These are phyloP conservation scores for Hyparrhenia diplandra DNA, from an alignment of 176 grass and related monocot species.

Conservation along the genomic window DNA sequence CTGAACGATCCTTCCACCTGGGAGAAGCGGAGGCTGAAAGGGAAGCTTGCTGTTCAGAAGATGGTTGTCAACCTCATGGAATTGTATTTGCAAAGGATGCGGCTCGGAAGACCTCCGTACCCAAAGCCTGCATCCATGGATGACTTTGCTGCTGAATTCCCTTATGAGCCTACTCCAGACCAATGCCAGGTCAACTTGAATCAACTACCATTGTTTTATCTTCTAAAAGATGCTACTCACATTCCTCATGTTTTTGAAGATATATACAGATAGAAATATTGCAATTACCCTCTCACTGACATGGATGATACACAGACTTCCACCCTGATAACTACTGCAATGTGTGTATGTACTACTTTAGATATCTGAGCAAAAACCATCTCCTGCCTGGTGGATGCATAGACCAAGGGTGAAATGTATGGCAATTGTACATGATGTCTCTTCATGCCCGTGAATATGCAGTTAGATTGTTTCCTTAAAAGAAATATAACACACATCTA, in stretches of 20 bases:
- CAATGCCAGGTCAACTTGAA: slow-evolving; percentile 67
- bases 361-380: too few species aligned
- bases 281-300: neutral
- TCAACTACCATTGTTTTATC: neutral
- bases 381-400: too few species aligned
- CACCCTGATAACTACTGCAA: too few species aligned
- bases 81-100: slow-evolving; percentile 84
- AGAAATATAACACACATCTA: neutral
- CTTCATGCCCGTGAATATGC: too few species aligned
- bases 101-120: slow-evolving; percentile 69
- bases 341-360: too few species aligned
- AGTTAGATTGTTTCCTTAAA: too few species aligned
- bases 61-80: slow-evolving; percentile 97
- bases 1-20: slow-evolving; percentile 69
- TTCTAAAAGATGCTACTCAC: neutral
- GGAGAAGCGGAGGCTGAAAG: slow-evolving; percentile 88
- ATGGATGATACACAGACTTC: neutral
- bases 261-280: neutral
- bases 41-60: slow-evolving; percentile 94
- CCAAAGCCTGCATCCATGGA: slow-evolving; percentile 44
- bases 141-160: slow-evolving; percentile 76
- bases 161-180: slow-evolving; percentile 84
- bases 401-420: too few species aligned
- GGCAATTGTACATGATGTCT: too few species aligned
- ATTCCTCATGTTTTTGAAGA: neutral